Percentiles rank a stretch among this genome's conserved stretches.
Evolutionary conservation across 2,329 filamentous ascomycete genomes (phyloP).

Genomic region (Pseudogymnoascus sp.): DNA sequence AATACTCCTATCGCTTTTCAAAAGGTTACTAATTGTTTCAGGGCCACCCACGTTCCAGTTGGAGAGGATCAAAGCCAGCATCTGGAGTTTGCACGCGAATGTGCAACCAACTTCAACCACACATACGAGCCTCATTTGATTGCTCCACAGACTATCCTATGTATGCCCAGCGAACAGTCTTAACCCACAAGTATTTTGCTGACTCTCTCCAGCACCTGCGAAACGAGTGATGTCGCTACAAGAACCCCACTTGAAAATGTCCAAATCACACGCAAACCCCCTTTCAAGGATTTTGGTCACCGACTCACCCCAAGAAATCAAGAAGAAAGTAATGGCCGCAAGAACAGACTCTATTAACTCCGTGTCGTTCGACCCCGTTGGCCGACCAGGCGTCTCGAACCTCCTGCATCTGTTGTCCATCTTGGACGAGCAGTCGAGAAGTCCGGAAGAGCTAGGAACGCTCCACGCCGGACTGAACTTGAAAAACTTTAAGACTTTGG

Average conservation of each 20-base stretch:
- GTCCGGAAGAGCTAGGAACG: slow-evolving; percentile 33
- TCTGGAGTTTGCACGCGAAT: slow-evolving; percentile 82
- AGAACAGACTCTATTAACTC: slow-evolving; percentile 62
- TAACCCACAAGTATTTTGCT: background rate
- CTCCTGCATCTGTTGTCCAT: slow-evolving; percentile 72
- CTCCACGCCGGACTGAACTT: slow-evolving; percentile 38
- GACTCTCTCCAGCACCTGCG: slow-evolving; percentile 39
- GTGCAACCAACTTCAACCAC: slow-evolving; percentile 81
- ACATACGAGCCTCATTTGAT: slow-evolving; percentile 56
- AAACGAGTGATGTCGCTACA: slow-evolving; percentile 86
- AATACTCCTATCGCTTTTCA: background rate
- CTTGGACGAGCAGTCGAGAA: slow-evolving; percentile 42
- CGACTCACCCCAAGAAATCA: slow-evolving; percentile 56
- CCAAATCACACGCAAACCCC: slow-evolving; percentile 68
- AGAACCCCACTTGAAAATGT: slow-evolving; percentile 79
- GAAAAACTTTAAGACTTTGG: slow-evolving; percentile 53
- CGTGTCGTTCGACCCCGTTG: slow-evolving; percentile 63
- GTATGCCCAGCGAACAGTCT: slow-evolving; percentile 35
- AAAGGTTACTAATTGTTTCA: slow-evolving; percentile 24
- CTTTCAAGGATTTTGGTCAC: slow-evolving; percentile 77
- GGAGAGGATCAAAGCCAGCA: slow-evolving; percentile 95
- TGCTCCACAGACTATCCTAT: slow-evolving; percentile 61
- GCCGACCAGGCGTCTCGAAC: slow-evolving; percentile 78
- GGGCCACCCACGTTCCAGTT: slow-evolving; percentile 88
- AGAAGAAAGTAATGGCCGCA: slow-evolving; percentile 60